These are phyloP conservation scores for Ramaria rubella DNA, from an alignment of 768 basidiomycete species.

Conservation along the genomic window DNA sequence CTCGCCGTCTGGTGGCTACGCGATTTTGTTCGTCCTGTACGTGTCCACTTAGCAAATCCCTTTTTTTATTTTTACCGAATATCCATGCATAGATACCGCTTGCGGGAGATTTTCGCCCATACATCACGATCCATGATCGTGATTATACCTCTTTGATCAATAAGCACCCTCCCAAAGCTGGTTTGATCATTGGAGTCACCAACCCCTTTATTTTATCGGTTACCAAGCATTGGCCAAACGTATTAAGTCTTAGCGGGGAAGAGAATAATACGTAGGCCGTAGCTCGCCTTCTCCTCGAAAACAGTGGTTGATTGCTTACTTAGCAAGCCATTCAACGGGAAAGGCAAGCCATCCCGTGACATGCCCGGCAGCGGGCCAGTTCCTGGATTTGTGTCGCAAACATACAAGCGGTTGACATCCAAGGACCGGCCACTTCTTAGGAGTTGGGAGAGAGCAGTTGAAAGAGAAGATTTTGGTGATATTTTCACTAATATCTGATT, in stretches of 20 bases:
- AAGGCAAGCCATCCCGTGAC: conserved; percentile 3
- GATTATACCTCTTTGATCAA: conserved; percentile 74
- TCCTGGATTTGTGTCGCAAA: conserved; percentile 26
- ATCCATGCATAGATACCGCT: conserved; percentile 91
- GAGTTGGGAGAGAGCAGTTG: conserved; percentile 52
- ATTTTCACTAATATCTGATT: conserved; percentile 2
- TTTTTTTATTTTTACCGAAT: too few relatives aligned
- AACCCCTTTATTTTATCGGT: conserved; percentile 81
- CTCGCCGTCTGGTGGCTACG: conserved; percentile 90
- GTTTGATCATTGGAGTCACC: conserved; percentile 75
- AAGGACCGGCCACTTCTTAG: conserved; percentile 76
- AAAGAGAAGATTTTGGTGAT: conserved; percentile 27
- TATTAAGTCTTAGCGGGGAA: conserved; percentile 59
- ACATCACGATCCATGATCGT: conserved; percentile 94
- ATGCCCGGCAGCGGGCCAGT: conserved; percentile 12
- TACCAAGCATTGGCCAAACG: conserved; percentile 82
- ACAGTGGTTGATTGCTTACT: too few relatives aligned
- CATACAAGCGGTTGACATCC: conserved; percentile 76
- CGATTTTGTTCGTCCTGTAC: conserved; percentile 77
- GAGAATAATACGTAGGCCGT: conserved; percentile 3
- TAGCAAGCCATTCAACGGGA: not conserved
- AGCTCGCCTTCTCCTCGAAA: not conserved
- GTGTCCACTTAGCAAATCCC: too few relatives aligned
- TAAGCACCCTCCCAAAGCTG: conserved; percentile 70
- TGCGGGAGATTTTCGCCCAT: conserved; percentile 82